These are phyloP conservation scores for Pistacia atlantica DNA, from an alignment of 345 rosid genomes.

Conservation along the genomic window DNA sequence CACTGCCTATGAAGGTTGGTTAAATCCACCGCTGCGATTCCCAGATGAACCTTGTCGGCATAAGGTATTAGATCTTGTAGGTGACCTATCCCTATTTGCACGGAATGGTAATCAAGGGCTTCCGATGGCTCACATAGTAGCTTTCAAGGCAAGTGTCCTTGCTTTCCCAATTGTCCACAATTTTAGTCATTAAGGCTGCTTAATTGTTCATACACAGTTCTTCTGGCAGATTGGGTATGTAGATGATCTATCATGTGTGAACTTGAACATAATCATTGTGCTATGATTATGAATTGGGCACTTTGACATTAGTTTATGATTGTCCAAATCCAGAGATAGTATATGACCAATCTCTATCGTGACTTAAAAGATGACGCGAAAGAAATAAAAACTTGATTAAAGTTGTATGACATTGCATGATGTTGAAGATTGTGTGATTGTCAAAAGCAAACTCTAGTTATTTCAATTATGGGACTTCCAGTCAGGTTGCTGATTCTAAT, in stretches of 20 bases:
- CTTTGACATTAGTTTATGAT: not conserved
- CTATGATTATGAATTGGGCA: not conserved
- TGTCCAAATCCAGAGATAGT: not conserved
- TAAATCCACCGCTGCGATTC: constrained; percentile 78
- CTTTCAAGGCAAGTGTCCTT: constrained; percentile 55
- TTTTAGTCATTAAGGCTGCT: not conserved
- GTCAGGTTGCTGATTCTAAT: constrained; percentile 8
- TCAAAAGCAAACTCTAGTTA: not conserved
- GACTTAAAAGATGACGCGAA: not conserved
- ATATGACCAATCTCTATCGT: not conserved
- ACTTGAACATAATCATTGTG: not conserved
- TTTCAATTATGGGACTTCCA: not conserved
- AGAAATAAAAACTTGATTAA: not conserved
- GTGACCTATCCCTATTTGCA: constrained; percentile 82
- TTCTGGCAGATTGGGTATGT: not conserved
- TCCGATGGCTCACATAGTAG: constrained; percentile 76
- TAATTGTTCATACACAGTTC: not conserved
- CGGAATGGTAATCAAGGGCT: constrained; percentile 74
- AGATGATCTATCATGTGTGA: not conserved
- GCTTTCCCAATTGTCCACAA: not conserved
- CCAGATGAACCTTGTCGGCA: constrained; percentile 84
- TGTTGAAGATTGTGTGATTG: too few species aligned
- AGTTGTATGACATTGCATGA: not conserved
- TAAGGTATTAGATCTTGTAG: constrained; percentile 82
- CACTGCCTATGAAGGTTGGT: constrained; percentile 80